phyloP scores from a whole-genome alignment of 148 eudicot genomes.

The Suaeda aralocaspica region DNA sequence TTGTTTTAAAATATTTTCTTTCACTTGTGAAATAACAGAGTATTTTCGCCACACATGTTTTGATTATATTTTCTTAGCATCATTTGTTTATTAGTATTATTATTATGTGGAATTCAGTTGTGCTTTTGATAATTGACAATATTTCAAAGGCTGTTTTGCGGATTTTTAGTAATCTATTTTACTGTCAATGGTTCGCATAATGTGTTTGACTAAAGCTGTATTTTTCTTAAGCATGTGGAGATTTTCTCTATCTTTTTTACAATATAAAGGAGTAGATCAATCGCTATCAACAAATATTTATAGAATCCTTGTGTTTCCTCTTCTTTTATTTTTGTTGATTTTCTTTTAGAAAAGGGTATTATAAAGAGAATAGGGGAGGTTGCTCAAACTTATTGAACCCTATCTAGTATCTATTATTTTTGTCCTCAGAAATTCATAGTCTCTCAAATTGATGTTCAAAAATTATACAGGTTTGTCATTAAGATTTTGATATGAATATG shows the following conservation, averaged over 20 bases:
- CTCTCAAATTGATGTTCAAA: no score
- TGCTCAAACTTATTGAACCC: no score
- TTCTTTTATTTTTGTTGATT: slow-evolving; percentile 10
- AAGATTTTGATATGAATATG: no score
- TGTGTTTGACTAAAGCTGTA: slow-evolving; percentile 13
- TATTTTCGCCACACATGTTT: slow-evolving; percentile 16
- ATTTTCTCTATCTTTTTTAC: slow-evolving; percentile 8
- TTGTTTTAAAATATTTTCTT: neutral
- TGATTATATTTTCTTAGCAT: neutral
- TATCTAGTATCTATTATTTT: no score
- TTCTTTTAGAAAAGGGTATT: slow-evolving; percentile 9
- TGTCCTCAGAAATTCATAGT: no score
- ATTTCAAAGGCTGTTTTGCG: neutral
- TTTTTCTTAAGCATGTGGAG: slow-evolving; percentile 15
- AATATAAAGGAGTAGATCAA: slow-evolving; percentile 15
- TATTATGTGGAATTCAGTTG: neutral
- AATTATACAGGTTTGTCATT: no score
- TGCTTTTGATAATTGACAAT: neutral
- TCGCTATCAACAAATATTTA: slow-evolving; percentile 34
- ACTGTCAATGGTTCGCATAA: neutral
- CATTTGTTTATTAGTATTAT: neutral
- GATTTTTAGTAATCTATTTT: neutral
- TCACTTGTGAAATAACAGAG: neutral
- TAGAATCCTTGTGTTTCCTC: slow-evolving; percentile 16
- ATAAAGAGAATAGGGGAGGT: neutral